Percentiles rank a stretch among this genome's conserved stretches.
Conservation (phyloP, 116 monocot genomes). For the Cymodocea nodosa region DNA sequence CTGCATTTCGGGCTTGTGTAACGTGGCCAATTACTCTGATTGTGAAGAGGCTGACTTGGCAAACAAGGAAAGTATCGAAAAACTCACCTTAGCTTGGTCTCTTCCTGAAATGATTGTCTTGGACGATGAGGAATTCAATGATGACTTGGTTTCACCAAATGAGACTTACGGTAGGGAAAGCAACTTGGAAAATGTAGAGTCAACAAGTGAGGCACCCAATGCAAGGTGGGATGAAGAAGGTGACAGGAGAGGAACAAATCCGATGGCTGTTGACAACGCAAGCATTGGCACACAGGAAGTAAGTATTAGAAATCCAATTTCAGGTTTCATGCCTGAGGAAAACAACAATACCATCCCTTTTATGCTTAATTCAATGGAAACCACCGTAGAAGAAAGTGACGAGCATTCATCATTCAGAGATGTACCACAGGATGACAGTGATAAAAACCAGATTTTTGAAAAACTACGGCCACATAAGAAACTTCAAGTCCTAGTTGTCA, state of each 20-base stretch:
- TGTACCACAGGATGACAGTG: background rate
- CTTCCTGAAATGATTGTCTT: background rate
- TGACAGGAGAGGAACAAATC: too few species aligned
- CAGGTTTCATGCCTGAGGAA: too few species aligned
- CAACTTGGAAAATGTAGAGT: too few species aligned
- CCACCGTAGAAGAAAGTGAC: background rate
- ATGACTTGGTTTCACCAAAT: too few species aligned
- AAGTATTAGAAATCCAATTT: too few species aligned
- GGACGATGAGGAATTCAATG: background rate
- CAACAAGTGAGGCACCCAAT: too few species aligned
- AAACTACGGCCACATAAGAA: constrained; percentile 10
- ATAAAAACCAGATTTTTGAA: constrained; percentile 5
- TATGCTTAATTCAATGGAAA: too few species aligned
- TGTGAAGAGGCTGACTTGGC: constrained; percentile 16
- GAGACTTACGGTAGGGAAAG: too few species aligned
- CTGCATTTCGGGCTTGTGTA: constrained; percentile 22
- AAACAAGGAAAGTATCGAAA: constrained; percentile 14
- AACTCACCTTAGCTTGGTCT: constrained; percentile 20
- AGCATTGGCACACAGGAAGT: too few species aligned
- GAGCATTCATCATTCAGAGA: background rate
- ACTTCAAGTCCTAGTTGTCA: constrained; percentile 12
- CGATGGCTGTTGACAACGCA: too few species aligned
- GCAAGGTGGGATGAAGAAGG: too few species aligned
- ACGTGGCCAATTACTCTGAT: constrained; percentile 14
- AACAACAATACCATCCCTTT: too few species aligned